phyloP scores from a whole-genome alignment of 441 rosid species.

The Euphorbia celastroides region DNA sequence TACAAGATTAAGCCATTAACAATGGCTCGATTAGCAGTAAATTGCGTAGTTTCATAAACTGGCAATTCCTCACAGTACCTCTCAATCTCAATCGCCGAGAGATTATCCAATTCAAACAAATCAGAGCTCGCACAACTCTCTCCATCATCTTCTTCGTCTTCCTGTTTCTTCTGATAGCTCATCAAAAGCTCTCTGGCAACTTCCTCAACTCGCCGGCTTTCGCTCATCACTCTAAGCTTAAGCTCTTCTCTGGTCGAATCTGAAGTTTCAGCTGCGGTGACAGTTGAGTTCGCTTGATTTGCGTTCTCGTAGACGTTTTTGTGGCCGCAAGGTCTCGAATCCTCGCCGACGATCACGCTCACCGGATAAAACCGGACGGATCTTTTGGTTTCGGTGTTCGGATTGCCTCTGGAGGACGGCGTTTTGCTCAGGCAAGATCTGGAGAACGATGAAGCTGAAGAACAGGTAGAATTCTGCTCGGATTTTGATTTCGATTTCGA shows the following conservation, averaged over 20 bases:
- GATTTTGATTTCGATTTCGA: too few species aligned
- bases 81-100: conserved; percentile 57
- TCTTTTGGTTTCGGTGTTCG: conserved; percentile 54
- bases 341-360: conserved; percentile 60
- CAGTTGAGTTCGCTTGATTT: conserved; percentile 20
- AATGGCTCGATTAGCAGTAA: conserved; percentile 64
- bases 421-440: conserved; percentile 75
- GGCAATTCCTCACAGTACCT: conserved; percentile 81
- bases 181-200: conserved; percentile 59
- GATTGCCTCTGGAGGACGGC: conserved; percentile 43
- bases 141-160: conserved; percentile 42
- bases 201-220: conserved; percentile 56
- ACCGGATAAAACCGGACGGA: conserved; percentile 73
- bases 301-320: conserved; percentile 26
- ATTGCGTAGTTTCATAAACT: conserved; percentile 85
- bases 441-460: conserved; percentile 82
- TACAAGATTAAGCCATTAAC: conserved; percentile 58
- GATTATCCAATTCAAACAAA: conserved; percentile 83
- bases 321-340: conserved; percentile 53
- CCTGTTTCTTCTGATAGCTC: conserved; percentile 51
- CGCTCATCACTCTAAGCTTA: conserved; percentile 35
- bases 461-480: conserved; percentile 50
- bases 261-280: conserved; percentile 2
- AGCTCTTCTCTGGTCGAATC: conserved; percentile 28
- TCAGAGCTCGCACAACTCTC: conserved; percentile 89